These are phyloP conservation scores for Colletotrichum salicis DNA, from an alignment of 2,329 filamentous ascomycete species.

Conservation along the genomic window DNA sequence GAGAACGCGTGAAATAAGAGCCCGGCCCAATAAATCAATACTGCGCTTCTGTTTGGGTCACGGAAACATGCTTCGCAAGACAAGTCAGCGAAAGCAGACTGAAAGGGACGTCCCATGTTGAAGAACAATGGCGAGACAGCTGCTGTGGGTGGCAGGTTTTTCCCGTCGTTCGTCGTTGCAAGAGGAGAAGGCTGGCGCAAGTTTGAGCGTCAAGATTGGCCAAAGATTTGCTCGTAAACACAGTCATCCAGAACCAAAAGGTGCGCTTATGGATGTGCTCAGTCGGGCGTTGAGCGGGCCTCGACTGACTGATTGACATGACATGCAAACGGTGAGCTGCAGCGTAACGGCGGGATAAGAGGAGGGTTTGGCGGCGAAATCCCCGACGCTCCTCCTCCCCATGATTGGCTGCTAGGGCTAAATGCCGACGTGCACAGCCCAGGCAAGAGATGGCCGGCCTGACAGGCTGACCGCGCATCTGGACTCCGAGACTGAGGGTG, in stretches of 20 bases:
- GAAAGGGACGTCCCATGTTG: neutral
- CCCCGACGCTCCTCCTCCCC: neutral
- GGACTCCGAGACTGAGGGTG: neutral
- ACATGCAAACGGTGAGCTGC: slow-evolving; percentile 12
- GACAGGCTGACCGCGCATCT: slow-evolving; percentile 3
- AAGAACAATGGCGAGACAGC: neutral
- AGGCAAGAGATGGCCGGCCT: slow-evolving; percentile 2
- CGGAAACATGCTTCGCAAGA: slow-evolving; percentile 14
- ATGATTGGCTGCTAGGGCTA: slow-evolving; percentile 21
- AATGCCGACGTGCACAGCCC: slow-evolving; percentile 24
- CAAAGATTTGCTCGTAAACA: neutral
- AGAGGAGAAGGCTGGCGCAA: neutral
- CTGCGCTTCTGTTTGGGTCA: neutral
- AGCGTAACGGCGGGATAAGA: neutral
- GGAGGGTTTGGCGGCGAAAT: slow-evolving; percentile 19
- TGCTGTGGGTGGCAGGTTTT: slow-evolving; percentile 7
- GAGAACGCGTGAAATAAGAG: neutral
- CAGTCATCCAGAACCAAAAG: neutral
- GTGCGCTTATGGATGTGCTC: neutral
- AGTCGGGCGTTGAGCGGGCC: slow-evolving; percentile 11
- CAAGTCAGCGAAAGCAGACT: neutral
- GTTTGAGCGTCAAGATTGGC: neutral
- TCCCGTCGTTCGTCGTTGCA: neutral
- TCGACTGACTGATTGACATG: slow-evolving; percentile 6
- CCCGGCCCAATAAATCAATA: neutral